A percentile compares a stretch with the other conserved stretches of the same genome.
These are phyloP conservation scores for Hygrophorus pudorinus DNA, from an alignment of 768 basidiomycete species.

Conservation along the genomic window DNA sequence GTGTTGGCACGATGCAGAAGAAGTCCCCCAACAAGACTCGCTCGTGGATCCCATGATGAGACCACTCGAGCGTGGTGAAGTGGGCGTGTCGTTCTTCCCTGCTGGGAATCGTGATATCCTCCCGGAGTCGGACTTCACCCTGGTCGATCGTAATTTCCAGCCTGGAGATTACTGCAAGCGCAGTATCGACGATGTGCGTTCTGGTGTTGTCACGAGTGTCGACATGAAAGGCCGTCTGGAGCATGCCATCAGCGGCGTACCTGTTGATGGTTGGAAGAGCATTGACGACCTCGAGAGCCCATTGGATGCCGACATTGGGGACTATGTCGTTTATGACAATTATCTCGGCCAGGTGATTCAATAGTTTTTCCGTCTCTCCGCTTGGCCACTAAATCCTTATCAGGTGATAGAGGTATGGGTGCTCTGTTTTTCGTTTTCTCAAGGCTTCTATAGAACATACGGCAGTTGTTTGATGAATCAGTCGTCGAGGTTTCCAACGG, in stretches of 20 bases:
- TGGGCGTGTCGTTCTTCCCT: constrained; percentile 65
- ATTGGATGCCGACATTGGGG: constrained; percentile 60
- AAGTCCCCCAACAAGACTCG: constrained; percentile 35
- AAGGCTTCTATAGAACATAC: constrained; percentile 8
- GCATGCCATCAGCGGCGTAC: constrained; percentile 60
- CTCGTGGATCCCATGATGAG: constrained; percentile 64
- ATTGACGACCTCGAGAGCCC: constrained; percentile 46
- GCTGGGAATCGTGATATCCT: constrained; percentile 57
- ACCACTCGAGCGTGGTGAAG: constrained; percentile 67
- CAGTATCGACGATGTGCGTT: constrained; percentile 59
- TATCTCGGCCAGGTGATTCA: constrained; percentile 84
- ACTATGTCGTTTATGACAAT: constrained; percentile 73
- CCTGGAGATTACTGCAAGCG: constrained; percentile 79
- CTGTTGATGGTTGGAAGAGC: constrained; percentile 54
- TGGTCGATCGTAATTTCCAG: constrained; percentile 71
- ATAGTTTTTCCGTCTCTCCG: background rate
- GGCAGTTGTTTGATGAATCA: constrained; percentile 76
- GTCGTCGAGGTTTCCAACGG: constrained; percentile 59
- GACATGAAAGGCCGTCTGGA: constrained; percentile 57
- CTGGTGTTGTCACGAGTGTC: constrained; percentile 63
- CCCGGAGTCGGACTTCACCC: constrained; percentile 52
- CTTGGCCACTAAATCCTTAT: constrained; percentile 8
- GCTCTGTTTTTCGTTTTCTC: constrained; percentile 4
- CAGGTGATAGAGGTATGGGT: constrained; percentile 67
- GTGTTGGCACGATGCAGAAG: constrained; percentile 86